Base-by-base conservation (phyloP, 371 early-diverging fungal species). In the Mucor irregularis region DNA sequence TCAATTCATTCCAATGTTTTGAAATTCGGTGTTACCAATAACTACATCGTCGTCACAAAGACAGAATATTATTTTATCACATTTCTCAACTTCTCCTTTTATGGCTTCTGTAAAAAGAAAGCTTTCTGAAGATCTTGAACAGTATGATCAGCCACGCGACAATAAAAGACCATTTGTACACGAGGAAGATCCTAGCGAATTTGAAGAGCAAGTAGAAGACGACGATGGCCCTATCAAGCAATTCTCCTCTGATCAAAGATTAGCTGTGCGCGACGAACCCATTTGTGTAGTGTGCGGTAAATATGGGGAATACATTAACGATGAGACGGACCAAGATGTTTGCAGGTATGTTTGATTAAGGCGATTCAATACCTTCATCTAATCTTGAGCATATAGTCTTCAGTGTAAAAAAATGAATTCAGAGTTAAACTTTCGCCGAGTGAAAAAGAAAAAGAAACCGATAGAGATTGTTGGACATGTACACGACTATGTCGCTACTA, bases 281-380 rank as follows among this genome's bases (percentile, higher is more conserved):
- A 24, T 46, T 3, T 82, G 84, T 43, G 48, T 76, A 14, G 58
- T 82, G 14, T 82, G 82, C 55, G 78, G 80, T n/a, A 69, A 68
- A 61, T 82, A 73, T 49, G 84, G 81, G 0, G 84, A 79, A 61
- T 80, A 78, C 49, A 71, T 78, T 21, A 76, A 73, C 46, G 67
- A 78, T 38, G 56, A 59, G 7, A 80, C 78, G 3, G 66, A 76
- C 4, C 71, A 79, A 42, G 74, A 72, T 52, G 67, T 81, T 3
- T 81, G 79, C 58, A 80, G 82, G 81, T 76, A 65, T 62, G 13
- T 29, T 24, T 19, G 35, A 22, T 26, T 11, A 8, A 22, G n/a
- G n/a, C n/a, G n/a, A n/a, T n/a, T n/a, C n/a, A n/a, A 11, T 24
- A 21, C n/a, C 4, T 35, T 45, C 13, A 17, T 40, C 35, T 14